phyloP scores from a whole-genome alignment of 108 stramenopile genomes.

The Schizochytrium sp. region DNA sequence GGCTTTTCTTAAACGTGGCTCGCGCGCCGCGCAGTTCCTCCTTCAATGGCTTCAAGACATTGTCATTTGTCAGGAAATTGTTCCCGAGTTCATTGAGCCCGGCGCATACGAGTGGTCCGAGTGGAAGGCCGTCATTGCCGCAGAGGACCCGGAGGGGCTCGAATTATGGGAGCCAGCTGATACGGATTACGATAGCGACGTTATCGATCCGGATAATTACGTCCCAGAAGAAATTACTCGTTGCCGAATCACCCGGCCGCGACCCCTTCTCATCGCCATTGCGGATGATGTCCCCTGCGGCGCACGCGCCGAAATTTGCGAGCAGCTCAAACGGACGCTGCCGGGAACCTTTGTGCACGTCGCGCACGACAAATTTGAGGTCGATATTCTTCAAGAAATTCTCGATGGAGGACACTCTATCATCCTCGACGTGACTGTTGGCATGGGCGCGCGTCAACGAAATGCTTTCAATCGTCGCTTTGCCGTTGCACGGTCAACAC shows the following conservation, averaged over 20 bases:
- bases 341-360: conserved; percentile 1
- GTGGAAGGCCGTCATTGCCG: neutral
- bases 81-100: neutral
- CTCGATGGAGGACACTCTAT: neutral
- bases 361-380: neutral
- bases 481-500: neutral
- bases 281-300: neutral
- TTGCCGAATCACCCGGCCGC: neutral
- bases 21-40: neutral
- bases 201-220: neutral
- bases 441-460: neutral
- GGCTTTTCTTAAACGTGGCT: neutral
- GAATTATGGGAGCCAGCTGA: neutral
- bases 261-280: neutral
- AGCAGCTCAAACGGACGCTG: neutral
- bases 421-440: neutral
- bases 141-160: neutral
- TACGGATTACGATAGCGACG: neutral
- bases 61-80: neutral
- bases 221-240: neutral
- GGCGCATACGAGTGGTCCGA: neutral
- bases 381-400: neutral
- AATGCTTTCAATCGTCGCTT: neutral
- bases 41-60: neutral
- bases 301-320: neutral